Evolutionary conservation across 2,329 filamentous ascomycete species (phyloP).

Genomic region (Colletotrichum eleusines): DNA sequence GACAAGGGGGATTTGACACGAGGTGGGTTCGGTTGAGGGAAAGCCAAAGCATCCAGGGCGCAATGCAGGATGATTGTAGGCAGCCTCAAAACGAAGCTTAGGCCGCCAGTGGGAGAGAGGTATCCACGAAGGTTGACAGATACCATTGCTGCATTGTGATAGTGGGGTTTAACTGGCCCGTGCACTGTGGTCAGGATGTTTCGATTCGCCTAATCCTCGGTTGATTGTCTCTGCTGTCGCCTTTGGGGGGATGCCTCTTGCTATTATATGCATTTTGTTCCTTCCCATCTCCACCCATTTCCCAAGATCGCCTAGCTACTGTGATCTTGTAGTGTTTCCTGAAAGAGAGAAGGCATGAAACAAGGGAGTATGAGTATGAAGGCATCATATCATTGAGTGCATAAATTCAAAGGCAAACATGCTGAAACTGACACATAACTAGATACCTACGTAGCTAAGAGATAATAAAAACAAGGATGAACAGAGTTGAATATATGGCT

Average conservation of each 20-base stretch:
- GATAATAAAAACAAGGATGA: neutral
- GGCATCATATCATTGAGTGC: no score
- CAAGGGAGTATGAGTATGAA: no score
- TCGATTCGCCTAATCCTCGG: slow-evolving; percentile 26
- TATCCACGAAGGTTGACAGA: slow-evolving; percentile 13
- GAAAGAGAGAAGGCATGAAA: neutral
- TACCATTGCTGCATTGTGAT: slow-evolving; percentile 19
- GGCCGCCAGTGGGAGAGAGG: slow-evolving; percentile 11
- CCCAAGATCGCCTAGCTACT: neutral
- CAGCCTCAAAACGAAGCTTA: slow-evolving; percentile 21
- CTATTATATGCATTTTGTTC: neutral
- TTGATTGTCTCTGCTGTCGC: neutral
- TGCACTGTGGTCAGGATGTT: slow-evolving; percentile 10
- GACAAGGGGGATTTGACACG: neutral
- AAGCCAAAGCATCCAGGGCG: neutral
- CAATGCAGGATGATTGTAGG: slow-evolving; percentile 17
- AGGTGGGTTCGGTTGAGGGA: neutral
- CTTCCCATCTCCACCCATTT: neutral
- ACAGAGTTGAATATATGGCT: neutral
- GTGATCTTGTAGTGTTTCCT: neutral
- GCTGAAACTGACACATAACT: neutral
- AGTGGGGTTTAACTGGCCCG: slow-evolving; percentile 29
- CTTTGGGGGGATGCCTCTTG: no score
- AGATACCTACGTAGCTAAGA: neutral
- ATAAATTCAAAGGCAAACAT: no score